Evolutionary conservation across 2,329 filamentous ascomycete genomes (phyloP), one percentile per base, ranked within the genome.

Genomic region (Penicillium sp.): DNA sequence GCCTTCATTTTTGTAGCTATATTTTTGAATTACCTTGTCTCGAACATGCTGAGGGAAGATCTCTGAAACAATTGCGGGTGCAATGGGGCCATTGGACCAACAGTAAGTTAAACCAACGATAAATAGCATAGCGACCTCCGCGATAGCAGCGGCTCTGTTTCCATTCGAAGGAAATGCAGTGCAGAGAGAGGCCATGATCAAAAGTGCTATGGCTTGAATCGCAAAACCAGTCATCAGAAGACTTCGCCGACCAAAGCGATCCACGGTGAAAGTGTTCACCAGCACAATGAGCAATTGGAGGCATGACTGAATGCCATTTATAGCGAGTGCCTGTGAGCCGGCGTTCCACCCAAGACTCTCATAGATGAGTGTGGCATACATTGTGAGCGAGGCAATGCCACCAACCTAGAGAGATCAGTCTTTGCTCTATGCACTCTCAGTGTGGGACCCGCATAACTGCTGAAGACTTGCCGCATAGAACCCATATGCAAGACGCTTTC

Each of bases 31-130:
- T n/a, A 57, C 59, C 56, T 76, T 75, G 54, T 76, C 75, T 44
- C 75, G 62, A 14, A 77, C 73, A 56, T 77, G 70, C 45, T 73
- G 71, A 1, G 74, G 75, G 50, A 76, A 77, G 49, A 77, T 76
- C 54, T 76, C 73, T 0, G 69, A 67, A 18, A 71, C 71, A 14
- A 76, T 67, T 1, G 71, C 66, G 0, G 72, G 69, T 5, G 75
- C 59, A 35, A 77, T 69, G 3, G 74, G 74, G 2, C 75, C 73
- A 40, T 76, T 76, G 6, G 68, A 71, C 71, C 70, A 75, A 54
- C 73, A 75, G 60, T 77, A 77, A 1, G 73, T 76, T 29, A 77
- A 57, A 0, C 75, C 75, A 20, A 77, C 73, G 45, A 77, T 73
- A 57, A 77, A 78, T 2, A 77, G 57, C 73, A 77, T 77, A 5